Evolutionary conservation across 164 flowering plant genomes (phyloP).

Genomic region (Magnolia sinica): DNA sequence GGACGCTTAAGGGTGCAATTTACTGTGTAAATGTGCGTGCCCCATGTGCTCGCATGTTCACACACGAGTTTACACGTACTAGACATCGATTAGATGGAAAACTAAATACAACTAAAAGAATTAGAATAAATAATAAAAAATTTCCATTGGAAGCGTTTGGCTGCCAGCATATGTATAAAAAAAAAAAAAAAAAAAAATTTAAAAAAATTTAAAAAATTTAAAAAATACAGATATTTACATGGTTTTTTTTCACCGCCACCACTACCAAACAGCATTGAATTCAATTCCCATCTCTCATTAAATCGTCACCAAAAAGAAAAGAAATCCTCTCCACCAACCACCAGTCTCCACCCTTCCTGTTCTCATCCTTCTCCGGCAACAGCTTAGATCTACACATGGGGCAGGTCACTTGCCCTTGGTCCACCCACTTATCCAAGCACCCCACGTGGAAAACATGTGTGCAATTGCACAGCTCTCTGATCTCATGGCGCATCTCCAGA

Average conservation of each 20-base stretch:
- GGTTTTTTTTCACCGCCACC: background rate
- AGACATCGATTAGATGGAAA: background rate
- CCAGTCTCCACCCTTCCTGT: background rate
- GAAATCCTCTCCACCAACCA: conserved; percentile 22
- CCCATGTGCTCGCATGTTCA: background rate
- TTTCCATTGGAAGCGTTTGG: no score
- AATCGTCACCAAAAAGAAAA: conserved; percentile 19
- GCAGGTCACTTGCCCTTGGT: conserved; percentile 30
- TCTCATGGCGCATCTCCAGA: conserved; percentile 18
- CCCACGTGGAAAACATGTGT: conserved; percentile 33
- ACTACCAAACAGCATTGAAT: background rate
- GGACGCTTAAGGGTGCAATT: background rate
- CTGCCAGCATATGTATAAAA: no score
- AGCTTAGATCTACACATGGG: conserved; percentile 32
- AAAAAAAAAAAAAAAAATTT: no score
- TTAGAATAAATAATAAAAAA: no score
- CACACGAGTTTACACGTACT: background rate
- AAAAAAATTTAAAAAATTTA: no score
- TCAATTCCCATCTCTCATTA: conserved; percentile 18
- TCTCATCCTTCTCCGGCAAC: conserved; percentile 15
- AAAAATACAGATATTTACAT: background rate
- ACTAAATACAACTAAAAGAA: no score
- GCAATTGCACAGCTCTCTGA: conserved; percentile 33
- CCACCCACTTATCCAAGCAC: conserved; percentile 39
- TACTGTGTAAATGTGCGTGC: background rate